Base-by-base conservation (phyloP, 169 alveolate genomes). In the Theileria equi region DNA sequence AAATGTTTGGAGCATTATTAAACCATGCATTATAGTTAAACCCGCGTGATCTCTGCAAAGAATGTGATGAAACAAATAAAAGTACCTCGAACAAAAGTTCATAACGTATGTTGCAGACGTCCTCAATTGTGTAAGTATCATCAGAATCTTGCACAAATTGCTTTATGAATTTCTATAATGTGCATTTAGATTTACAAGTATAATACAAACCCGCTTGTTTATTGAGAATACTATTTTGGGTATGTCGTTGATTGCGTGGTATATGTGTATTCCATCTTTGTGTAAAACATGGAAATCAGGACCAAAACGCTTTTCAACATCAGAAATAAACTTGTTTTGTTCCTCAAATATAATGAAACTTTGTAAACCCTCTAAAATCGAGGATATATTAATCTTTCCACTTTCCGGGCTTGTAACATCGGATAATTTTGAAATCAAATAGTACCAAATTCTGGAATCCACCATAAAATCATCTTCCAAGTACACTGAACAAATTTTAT, bases 11-110 rank as follows among this genome's bases (percentile, higher is more conserved):
- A 38, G 65, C 67, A 40, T 28, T 43, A 3, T 52, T 52, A 16
- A 57, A n/a, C 53, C 49, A 40, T 38, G 34, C 53, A 23, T 43
- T 57, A 26, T 36, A 57, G 31, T 57, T 57, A 57, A 36, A 57
- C 28, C 67, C 67, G 1, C 67, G 29, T 8, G 38, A 57, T 40
- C 67, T 57, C 67, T 57, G n/a, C 25, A 57, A 57, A 10, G 11
- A 2, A n/a, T 35, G 31, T 31, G 25, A 53, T 53, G 10, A 57
- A n/a, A 0, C 2, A 5, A 1, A 1, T 6, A 13, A 5, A 26
- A 73, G 3, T 11, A 73, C 83, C 62, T 73, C 83, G 16, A 62
- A 25, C 26, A 59, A 57, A 47, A 84, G 72, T 32, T 84, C 80
- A 17, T 72, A 74, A 16, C 85, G 86, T 6, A 80, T 65, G 45